Percentiles rank a stretch among this genome's conserved stretches.
Conservation (phyloP, 2,329 filamentous ascomycete species). For the Geoglossum cookeanum region DNA sequence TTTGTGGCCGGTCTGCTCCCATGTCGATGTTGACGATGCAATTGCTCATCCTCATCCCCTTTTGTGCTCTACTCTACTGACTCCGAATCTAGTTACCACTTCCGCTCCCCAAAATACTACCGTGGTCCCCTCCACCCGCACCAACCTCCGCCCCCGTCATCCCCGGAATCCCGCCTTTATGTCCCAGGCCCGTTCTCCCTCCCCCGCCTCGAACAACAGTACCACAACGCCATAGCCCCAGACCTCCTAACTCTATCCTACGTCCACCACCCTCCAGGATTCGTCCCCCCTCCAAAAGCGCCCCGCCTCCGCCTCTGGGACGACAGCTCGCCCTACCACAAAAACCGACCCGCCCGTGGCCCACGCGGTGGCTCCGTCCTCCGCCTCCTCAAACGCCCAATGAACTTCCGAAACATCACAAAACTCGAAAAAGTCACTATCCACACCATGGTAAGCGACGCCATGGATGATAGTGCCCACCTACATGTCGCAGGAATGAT, state of each 20-base stretch:
- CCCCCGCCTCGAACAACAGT: constrained; percentile 77
- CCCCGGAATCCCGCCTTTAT: constrained; percentile 75
- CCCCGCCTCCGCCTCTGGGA: constrained; percentile 72
- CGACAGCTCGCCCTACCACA: constrained; percentile 81
- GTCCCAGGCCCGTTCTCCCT: constrained; percentile 78
- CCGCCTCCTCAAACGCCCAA: constrained; percentile 49
- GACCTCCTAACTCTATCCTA: constrained; percentile 85
- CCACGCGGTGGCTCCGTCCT: constrained; percentile 63
- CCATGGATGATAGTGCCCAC: constrained; percentile 50
- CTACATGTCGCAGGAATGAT: constrained; percentile 71
- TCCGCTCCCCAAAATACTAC: constrained; percentile 83
- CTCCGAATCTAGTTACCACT: constrained; percentile 54
- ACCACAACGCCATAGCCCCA: constrained; percentile 63
- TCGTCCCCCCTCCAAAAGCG: constrained; percentile 33
- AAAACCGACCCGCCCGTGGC: constrained; percentile 68
- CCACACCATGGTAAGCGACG: constrained; percentile 50
- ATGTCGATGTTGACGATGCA: neutral
- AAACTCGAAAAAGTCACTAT: constrained; percentile 64
- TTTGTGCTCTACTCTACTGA: neutral
- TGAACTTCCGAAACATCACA: constrained; percentile 72
- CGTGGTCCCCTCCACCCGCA: constrained; percentile 85
- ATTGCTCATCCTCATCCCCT: neutral
- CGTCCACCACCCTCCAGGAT: constrained; percentile 65
- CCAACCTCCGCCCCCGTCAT: constrained; percentile 69
- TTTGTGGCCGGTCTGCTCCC: neutral